phyloP scores from a whole-genome alignment of 805 yeast species.

The Saccharomyces mikatae region DNA sequence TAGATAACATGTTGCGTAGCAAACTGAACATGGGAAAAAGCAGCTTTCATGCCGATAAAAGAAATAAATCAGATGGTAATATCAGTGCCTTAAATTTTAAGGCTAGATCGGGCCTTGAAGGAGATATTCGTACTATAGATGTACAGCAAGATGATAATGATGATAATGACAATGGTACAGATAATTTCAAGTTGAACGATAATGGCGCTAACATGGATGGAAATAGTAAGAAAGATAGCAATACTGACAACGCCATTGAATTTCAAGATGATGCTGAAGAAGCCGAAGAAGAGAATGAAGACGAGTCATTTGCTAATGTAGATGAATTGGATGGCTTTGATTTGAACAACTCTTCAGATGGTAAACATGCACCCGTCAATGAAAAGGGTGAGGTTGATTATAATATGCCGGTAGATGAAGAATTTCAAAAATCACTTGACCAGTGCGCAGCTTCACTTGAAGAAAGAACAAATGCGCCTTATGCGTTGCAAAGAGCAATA shows the following conservation, averaged over 20 bases:
- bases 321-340: slow-evolving; percentile 30
- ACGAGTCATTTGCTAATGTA: slow-evolving; percentile 29
- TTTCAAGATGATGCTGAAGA: slow-evolving; percentile 8
- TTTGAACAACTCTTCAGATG: background rate
- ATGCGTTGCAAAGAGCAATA: slow-evolving; percentile 35
- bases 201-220: background rate
- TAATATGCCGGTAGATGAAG: slow-evolving; percentile 32
- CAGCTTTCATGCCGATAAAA: background rate
- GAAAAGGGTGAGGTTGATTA: slow-evolving; percentile 17
- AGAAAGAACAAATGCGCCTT: slow-evolving; percentile 19
- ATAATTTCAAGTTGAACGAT: background rate
- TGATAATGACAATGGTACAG: slow-evolving; percentile 7
- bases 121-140: slow-evolving; percentile 7
- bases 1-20: slow-evolving; percentile 19
- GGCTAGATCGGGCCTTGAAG: slow-evolving; percentile 13
- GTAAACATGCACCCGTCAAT: background rate
- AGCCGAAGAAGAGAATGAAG: slow-evolving; percentile 22
- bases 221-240: background rate
- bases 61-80: background rate
- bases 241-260: background rate
- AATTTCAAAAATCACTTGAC: slow-evolving; percentile 27
- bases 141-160: slow-evolving; percentile 6
- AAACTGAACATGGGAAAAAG: slow-evolving; percentile 20
- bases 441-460: slow-evolving; percentile 32
- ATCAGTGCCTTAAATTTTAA: slow-evolving; percentile 30